Evolutionary conservation across 2,329 filamentous ascomycete genomes (phyloP).

Genomic region (Fusarium siculi): DNA sequence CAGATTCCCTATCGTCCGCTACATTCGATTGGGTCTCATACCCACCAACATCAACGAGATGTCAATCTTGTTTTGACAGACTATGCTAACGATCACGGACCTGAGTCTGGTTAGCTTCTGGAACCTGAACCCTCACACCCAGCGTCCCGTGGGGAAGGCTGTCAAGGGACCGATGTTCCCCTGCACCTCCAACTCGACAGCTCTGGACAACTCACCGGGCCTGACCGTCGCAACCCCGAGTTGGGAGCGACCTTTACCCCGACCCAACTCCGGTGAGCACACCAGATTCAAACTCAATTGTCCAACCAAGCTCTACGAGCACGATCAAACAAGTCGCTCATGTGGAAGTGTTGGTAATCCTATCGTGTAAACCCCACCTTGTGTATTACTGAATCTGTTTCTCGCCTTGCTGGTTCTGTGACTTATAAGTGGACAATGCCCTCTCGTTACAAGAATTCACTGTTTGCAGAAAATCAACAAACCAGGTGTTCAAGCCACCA

Average conservation of each 20-base stretch:
- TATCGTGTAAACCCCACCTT: slow-evolving; percentile 19
- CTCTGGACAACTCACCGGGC: slow-evolving; percentile 19
- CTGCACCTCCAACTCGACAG: neutral
- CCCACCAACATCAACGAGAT: slow-evolving; percentile 16
- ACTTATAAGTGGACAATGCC: neutral
- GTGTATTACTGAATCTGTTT: neutral
- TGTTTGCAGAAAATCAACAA: neutral
- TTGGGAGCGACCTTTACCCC: slow-evolving; percentile 19
- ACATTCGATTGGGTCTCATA: slow-evolving; percentile 8
- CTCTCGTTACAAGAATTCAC: slow-evolving; percentile 2
- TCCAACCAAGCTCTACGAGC: slow-evolving; percentile 13
- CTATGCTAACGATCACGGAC: neutral
- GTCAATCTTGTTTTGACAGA: neutral
- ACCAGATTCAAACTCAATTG: slow-evolving; percentile 25
- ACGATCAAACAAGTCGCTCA: slow-evolving; percentile 19
- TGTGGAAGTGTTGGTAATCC: slow-evolving; percentile 27
- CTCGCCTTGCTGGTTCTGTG: neutral
- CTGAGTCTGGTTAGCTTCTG: slow-evolving; percentile 19
- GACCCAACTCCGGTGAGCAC: slow-evolving; percentile 30
- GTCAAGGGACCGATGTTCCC: slow-evolving; percentile 28
- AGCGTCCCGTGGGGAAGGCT: slow-evolving; percentile 21
- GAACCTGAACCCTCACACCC: slow-evolving; percentile 1
- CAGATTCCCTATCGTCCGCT: slow-evolving; percentile 17
- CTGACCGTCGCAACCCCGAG: slow-evolving; percentile 27
- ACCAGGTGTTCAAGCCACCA: slow-evolving; percentile 8